A percentile compares a stretch with the other conserved stretches of the same genome.
These are phyloP conservation scores for Atkinsonella hypoxylon DNA, from an alignment of 2,329 filamentous ascomycete genomes.

Conservation along the genomic window DNA sequence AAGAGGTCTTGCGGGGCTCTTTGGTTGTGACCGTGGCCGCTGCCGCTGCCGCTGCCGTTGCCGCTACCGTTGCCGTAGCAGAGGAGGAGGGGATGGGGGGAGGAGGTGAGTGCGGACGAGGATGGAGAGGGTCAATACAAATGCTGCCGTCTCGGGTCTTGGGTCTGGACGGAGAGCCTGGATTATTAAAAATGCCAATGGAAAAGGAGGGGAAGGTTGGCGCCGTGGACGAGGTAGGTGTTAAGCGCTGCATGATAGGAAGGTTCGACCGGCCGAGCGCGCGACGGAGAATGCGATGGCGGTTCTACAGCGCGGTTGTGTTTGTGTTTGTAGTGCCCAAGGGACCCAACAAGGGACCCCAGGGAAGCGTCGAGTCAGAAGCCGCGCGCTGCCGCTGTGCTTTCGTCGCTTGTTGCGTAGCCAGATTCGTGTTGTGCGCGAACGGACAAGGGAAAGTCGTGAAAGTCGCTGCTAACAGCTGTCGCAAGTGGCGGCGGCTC, in stretches of 20 bases:
- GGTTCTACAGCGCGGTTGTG: neutral
- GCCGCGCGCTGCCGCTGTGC: neutral
- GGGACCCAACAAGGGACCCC: no score
- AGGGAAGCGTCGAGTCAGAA: neutral
- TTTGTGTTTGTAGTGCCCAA: neutral
- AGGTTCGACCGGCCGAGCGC: neutral
- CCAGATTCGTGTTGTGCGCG: neutral
- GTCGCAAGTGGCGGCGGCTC: conserved; percentile 1
- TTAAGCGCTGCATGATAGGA: conserved; percentile 6
- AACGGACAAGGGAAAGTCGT: neutral
- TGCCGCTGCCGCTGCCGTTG: no score
- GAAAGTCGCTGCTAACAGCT: neutral
- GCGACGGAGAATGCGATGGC: neutral
- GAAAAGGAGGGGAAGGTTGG: conserved; percentile 25
- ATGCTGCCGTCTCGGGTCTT: conserved; percentile 23
- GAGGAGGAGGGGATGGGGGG: conserved; percentile 11
- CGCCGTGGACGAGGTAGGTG: conserved; percentile 13
- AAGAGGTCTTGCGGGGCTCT: conserved; percentile 37
- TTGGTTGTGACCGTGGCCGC: conserved; percentile 14
- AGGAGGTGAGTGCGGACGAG: conserved; percentile 3
- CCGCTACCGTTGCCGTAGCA: neutral
- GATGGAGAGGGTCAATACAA: conserved; percentile 11
- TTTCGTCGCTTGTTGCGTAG: neutral
- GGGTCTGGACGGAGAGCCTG: conserved; percentile 18
- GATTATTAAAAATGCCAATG: conserved; percentile 18